Evolutionary conservation across 495 filamentous ascomycete genomes (phyloP).

Genomic region (Parathielavia appendiculata): DNA sequence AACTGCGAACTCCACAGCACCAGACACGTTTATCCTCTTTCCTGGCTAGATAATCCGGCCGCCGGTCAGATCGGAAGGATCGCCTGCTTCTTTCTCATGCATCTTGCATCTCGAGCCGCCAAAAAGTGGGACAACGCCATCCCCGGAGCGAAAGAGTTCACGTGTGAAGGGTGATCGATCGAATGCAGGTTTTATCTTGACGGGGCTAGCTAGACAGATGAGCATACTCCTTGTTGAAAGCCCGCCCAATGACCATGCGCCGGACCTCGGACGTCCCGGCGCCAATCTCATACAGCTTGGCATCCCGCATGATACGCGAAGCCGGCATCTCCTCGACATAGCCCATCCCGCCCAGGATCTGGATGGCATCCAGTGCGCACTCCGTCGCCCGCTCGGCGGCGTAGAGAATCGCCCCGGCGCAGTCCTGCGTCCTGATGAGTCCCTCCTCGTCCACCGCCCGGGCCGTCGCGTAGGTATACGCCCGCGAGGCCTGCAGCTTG

Average conservation of each 20-base stretch:
- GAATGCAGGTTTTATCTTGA: neutral
- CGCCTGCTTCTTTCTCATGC: no score
- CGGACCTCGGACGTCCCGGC: conserved; percentile 93
- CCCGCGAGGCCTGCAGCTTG: conserved; percentile 71
- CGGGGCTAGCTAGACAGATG: conserved; percentile 30
- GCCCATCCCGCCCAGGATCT: conserved; percentile 90
- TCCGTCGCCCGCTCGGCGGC: conserved; percentile 92
- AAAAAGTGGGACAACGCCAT: no score
- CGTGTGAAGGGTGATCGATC: no score
- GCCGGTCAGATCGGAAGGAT: no score
- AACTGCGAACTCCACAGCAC: no score
- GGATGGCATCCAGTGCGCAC: conserved; percentile 82
- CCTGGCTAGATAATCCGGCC: no score
- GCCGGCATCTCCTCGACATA: conserved; percentile 95
- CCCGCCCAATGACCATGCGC: conserved; percentile 89
- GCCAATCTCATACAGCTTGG: conserved; percentile 89
- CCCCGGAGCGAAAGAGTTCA: no score
- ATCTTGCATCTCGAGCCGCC: no score
- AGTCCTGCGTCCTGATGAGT: conserved; percentile 76
- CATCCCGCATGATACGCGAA: conserved; percentile 76
- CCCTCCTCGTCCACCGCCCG: conserved; percentile 67
- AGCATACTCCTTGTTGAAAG: conserved; percentile 86
- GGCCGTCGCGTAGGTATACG: conserved; percentile 79
- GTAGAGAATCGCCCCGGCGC: conserved; percentile 89
- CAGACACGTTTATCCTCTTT: no score